Conservation (phyloP, 1,284 basidiomycete genomes). For the Cryptococcus sp. region DNA sequence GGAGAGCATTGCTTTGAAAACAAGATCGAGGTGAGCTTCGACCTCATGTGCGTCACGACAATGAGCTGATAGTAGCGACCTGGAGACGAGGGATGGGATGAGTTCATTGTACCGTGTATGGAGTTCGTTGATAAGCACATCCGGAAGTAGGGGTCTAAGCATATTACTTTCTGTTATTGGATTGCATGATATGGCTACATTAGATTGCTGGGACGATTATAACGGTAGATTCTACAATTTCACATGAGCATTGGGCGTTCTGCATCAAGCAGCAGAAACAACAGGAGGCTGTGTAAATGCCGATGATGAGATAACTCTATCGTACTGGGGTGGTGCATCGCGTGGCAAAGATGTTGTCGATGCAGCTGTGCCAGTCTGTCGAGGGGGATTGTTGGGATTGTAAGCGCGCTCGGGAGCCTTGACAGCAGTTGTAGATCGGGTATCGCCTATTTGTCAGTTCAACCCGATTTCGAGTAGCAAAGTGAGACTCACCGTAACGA, state of each 20-base stretch:
- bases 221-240: not conserved
- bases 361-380: not conserved
- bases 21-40: conserved; percentile 20
- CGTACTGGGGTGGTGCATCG: conserved; percentile 4
- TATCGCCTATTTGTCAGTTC: not conserved
- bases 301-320: not conserved
- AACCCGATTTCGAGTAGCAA: not conserved
- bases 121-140: conserved; percentile 24
- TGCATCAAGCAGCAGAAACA: not conserved
- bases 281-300: not conserved
- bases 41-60: not conserved
- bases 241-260: not conserved
- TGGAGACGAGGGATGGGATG: conserved; percentile 20
- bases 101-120: conserved; percentile 19
- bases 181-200: not conserved
- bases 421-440: conserved; percentile 1
- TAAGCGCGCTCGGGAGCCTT: conserved; percentile 4
- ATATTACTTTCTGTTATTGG: not conserved
- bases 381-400: not conserved
- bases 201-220: not conserved
- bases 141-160: not conserved
- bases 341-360: not conserved
- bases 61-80: conserved; percentile 14
- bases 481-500: conserved; percentile 5
- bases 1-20: conserved; percentile 23